Evolutionary conservation across 2,329 filamentous ascomycete species (phyloP), one percentile per base, ranked within the genome.

Genomic region (Alternaria sp.): DNA sequence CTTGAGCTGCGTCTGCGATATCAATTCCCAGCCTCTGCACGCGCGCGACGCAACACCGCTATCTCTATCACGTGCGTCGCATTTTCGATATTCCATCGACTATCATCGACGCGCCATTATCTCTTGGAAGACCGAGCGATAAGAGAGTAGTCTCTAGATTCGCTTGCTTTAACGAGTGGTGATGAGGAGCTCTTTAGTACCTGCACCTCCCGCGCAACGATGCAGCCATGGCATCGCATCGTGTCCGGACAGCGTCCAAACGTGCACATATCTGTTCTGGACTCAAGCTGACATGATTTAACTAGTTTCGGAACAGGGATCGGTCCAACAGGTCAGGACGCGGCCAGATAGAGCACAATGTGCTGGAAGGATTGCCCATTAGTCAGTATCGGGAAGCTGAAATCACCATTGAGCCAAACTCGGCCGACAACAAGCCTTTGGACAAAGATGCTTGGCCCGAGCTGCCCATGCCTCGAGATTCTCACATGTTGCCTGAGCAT

Each of bases 401-500:
- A 59, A 68, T 93, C 60, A 90, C 83, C 45, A 83, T 95, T 74
- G 89, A 88, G 69, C 90, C 92, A 56, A 88, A 88, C 12, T 83
- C 86, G 10, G 85, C 88, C 40, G 84, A 88, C 66, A 91, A 94
- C 71, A 88, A 86, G 26, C 84, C 82, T 30, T 84, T 82, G 30
- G 76, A 89, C 65, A 86, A 89, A 73, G 88, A 91, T 76, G 84
- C 88, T 56, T 95, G 91, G 87, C 90, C 89, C 51, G 94, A 97
- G 75, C 86, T 93, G 17, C 90, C 92, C 47, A 95, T 97, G 92
- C 95, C 95, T 43, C 91, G 92, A 72, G 95, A 97, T 77, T 92
- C 89, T 28, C 87, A 91, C 61, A 85, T 97, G 30, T 84, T 97
- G 10, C 87, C 92, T 0, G 87, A 90, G 1, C 91, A 93, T 77